Evolutionary conservation across 2,329 filamentous ascomycete genomes (phyloP), one percentile per base, ranked within the genome.

Genomic region (Botryotinia convoluta): DNA sequence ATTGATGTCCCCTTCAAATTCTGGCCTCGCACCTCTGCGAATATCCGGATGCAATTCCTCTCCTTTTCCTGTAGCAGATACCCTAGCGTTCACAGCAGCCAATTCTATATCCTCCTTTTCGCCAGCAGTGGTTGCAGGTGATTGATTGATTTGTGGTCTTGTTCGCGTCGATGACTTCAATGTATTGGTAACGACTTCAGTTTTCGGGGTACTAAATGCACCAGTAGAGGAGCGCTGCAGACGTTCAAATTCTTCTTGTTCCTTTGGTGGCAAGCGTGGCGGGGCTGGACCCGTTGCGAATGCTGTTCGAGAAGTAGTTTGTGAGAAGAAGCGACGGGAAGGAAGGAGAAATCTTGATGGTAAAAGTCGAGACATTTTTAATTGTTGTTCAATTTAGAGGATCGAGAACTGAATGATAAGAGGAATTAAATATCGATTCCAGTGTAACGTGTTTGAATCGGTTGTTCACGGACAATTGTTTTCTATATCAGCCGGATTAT

Each of bases 1-100:
- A 82, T 99, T 98, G 72, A 86, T 87, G 71, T 98, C 95, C 74
- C 96, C 96, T 77, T 95, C 91, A 79, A 99, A 99, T 84, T 98
- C 95, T 2, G 96, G 95, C 79, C 91, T 88, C 61, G 94, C 92
- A 51, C 95, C 95, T 76, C 90, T 85, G 76, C 91, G 86, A 73
- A 95, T 84, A 81, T 94, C 90, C 0, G 90, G 91, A 80, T 93
- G 91, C 32, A 92, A 81, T 74, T 91, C 88, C 73, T 91, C 89
- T 74, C 89, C 90, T 68, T 88, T 84, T 59, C 87, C 87, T n/a
- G 84, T 84, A 32, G 86, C 86, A 70, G 86, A 84, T 37, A 89
- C 83, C 77, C 83, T 82, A 44, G 84, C 82, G 51, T 84, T 80
- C 26, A 82, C 76, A 32, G 76, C 74, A 60, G 73, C 79, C 74